Evolutionary conservation across 164 flowering plant genomes (phyloP), one percentile per base, ranked within the genome.

Genomic region (Annona cherimola): DNA sequence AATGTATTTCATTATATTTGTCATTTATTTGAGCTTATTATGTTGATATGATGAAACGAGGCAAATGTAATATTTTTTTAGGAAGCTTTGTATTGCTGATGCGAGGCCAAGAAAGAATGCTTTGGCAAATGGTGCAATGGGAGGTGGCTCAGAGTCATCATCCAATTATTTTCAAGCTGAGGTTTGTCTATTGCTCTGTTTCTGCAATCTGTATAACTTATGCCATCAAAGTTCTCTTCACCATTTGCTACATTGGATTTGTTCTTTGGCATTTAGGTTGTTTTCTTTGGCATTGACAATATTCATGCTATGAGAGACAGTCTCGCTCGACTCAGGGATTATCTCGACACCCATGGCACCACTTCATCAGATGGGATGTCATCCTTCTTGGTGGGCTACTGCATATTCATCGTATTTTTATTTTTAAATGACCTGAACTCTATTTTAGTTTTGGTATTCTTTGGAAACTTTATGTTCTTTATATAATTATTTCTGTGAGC

Each of bases 61-160:
- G 57, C 67, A 71, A 71, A 46, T 59, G 20, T 64, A 41, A 2
- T 76, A 42, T 76, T 73, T 74, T 71, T 9, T 42, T 50, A 96
- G 99, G 90, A 96, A 93, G 84, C 88, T 96, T 50, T 93, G 89
- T 77, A 96, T 96, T 71, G 96, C 93, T 77, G 99, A 96, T 88
- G 99, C 99, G 76, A 90, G 99, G 80, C 99, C 99, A n/a, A 86
- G 97, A 71, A 96, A 90, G 85, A 96, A 96, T 86, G 98, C 99
- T 69, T 81, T 96, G 76, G 99, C 99, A 63, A 96, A 96, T 86
- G 97, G 98, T 1, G 99, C 99, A 45, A 88, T 91, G 96, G 99
- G 99, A 76, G 99, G 99, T 75, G 98, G 99, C 68, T 96, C 99
- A 35, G 99, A 96, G 85, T 96, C 99, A 46, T 90, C 99, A 41